Percentiles rank a stretch among this genome's conserved stretches.
Conservation (phyloP, 169 alveolate species). For the Pseudocohnilembus persalinus region DNA sequence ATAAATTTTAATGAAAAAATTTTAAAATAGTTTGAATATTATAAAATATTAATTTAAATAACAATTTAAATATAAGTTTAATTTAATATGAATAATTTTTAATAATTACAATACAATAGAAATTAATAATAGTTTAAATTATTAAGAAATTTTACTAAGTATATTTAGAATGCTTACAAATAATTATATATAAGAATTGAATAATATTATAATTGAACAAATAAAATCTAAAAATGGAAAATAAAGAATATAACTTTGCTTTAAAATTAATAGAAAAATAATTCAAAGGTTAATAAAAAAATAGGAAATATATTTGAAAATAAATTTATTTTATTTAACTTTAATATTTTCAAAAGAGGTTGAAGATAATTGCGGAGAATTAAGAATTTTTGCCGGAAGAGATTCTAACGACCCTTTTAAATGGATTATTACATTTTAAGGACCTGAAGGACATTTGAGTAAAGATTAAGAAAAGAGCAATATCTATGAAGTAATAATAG, state of each 20-base stretch:
- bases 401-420: conserved; percentile 93
- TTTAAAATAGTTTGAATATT: no score
- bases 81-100: neutral
- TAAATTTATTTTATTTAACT: no score
- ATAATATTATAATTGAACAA: no score
- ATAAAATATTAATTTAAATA: no score
- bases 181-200: no score
- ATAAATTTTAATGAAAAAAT: no score
- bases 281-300: neutral
- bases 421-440: conserved; percentile 96
- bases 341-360: conserved; percentile 10
- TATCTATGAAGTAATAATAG: no score
- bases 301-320: no score
- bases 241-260: neutral
- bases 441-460: conserved; percentile 96
- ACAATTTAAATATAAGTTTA: no score
- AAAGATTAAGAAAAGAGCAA: conserved; percentile 67
- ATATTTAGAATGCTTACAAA: no score
- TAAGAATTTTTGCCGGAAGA: conserved; percentile 93
- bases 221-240: neutral
- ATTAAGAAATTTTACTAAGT: no score
- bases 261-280: neutral
- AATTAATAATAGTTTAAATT: no score
- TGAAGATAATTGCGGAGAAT: conserved; percentile 32
- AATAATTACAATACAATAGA: neutral